A percentile compares a stretch with the other conserved stretches of the same genome.
These are phyloP conservation scores for Ustilago cynodontis DNA, from an alignment of 1,284 basidiomycete species.

Conservation along the genomic window DNA sequence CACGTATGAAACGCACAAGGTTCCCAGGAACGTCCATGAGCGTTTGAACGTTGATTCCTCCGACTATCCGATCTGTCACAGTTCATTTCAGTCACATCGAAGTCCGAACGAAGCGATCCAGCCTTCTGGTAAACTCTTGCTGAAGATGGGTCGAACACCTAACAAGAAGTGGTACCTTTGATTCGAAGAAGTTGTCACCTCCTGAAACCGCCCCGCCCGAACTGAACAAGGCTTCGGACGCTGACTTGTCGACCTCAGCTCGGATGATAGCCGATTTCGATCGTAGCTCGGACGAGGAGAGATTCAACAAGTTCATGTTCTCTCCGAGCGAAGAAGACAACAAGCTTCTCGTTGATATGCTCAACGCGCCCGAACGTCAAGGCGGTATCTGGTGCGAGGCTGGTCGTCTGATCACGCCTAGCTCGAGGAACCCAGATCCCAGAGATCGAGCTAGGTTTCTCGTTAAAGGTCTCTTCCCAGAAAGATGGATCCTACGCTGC, in stretches of 20 bases:
- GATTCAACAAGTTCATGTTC: slow-evolving; percentile 32
- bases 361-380: slow-evolving; percentile 33
- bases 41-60: not conserved
- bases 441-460: slow-evolving; percentile 33
- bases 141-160: not conserved
- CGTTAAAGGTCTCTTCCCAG: slow-evolving; percentile 47
- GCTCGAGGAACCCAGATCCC: slow-evolving; percentile 32
- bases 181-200: too few species aligned
- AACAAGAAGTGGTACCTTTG: not conserved
- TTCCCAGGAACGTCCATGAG: not conserved
- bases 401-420: slow-evolving; percentile 40
- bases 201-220: slow-evolving; percentile 41
- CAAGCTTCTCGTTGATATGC: slow-evolving; percentile 25
- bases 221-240: slow-evolving; percentile 40
- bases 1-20: not conserved
- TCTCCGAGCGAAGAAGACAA: slow-evolving; percentile 10
- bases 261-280: slow-evolving; percentile 35
- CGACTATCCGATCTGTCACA: not conserved
- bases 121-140: too few species aligned
- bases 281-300: slow-evolving; percentile 24
- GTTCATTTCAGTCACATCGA: too few species aligned
- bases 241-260: slow-evolving; percentile 26
- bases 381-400: slow-evolving; percentile 46
- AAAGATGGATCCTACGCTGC: slow-evolving; percentile 35
- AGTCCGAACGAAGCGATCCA: too few species aligned